Percentiles rank a stretch among this genome's conserved stretches.
Conservation (phyloP, 345 rosid species). For the Trapa bicornis region DNA sequence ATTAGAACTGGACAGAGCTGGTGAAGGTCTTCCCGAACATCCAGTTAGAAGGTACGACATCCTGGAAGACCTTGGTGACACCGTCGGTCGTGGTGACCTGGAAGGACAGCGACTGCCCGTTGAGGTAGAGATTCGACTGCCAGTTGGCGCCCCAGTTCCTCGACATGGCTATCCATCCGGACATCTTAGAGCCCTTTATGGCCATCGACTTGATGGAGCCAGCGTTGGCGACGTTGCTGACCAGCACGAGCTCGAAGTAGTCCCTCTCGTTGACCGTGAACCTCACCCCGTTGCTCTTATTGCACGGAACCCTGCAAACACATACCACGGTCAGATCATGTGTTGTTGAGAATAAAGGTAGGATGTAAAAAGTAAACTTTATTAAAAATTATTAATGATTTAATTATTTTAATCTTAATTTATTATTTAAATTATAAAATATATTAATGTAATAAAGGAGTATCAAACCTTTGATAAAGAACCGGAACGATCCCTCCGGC, state of each 20-base stretch:
- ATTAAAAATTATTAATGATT: too few species aligned
- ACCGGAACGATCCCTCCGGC: conserved; percentile 84
- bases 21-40: conserved; percentile 54
- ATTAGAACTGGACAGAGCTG: conserved; percentile 32
- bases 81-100: conserved; percentile 65
- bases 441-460: too few species aligned
- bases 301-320: conserved; percentile 64
- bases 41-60: conserved; percentile 60
- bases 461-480: conserved; percentile 46
- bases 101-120: conserved; percentile 76
- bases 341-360: too few species aligned
- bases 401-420: too few species aligned
- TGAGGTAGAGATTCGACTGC: conserved; percentile 78
- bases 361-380: too few species aligned
- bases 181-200: conserved; percentile 63
- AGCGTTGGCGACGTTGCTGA: conserved; percentile 61
- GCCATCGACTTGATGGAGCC: conserved; percentile 60
- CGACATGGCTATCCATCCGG: conserved; percentile 67
- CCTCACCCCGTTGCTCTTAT: conserved; percentile 75
- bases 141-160: conserved; percentile 95
- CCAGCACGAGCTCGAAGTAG: conserved; percentile 72
- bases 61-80: conserved; percentile 25
- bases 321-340: not conserved
- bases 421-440: too few species aligned
- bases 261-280: conserved; percentile 71